Base-by-base conservation (phyloP, 2,329 filamentous ascomycete genomes). In the Colletotrichum agaves region DNA sequence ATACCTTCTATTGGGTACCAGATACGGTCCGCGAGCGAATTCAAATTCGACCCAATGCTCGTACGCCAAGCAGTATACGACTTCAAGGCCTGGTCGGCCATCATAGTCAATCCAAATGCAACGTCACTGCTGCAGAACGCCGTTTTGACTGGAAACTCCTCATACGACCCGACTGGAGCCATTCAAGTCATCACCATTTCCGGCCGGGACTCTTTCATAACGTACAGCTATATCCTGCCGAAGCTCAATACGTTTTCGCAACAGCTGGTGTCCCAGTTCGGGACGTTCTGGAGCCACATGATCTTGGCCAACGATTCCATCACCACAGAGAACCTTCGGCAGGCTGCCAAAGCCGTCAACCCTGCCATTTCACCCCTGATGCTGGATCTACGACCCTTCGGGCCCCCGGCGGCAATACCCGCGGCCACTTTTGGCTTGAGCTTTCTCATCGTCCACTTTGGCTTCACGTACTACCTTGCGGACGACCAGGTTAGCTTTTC, bases 161-260 rank as follows among this genome's bases (percentile, higher is more conserved):
- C 62, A 1, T 65, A 61, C 21, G 62, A 65, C n/a, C 62, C 56
- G 2, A 65, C 62, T 12, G 62, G 56, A 31, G 62, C 62, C 5
- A 21, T 65, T 2, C 62, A 65, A 6, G 33, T 65, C 37, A 55
- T 61, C 33, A 55, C 56, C 2, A 41, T 65, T 31, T 65, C 62
- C n/a, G 56, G 62, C 31, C 27, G 62, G 11, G 62, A 65, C 41
- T 65, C 62, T 12, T 65, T 65, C 47, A 65, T 65, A 47, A 55
- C 62, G 8, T 61, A 27, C 57, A 65, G 55, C 49, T 65, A 65
- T 19, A 61, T 65, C 33, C 27, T 65, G 4, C 62, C 62, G 4
- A 61, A 46, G 6, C 47, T 65, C 31, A 65, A 11, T 5, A 43
- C 56, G 4, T 65, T 61, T 33, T 47, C 56, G 2, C 58, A 50